Evolutionary conservation across 108 stramenopile genomes (phyloP), one percentile per base, ranked within the genome.

Genomic region (Aurantiochytrium sp.): DNA sequence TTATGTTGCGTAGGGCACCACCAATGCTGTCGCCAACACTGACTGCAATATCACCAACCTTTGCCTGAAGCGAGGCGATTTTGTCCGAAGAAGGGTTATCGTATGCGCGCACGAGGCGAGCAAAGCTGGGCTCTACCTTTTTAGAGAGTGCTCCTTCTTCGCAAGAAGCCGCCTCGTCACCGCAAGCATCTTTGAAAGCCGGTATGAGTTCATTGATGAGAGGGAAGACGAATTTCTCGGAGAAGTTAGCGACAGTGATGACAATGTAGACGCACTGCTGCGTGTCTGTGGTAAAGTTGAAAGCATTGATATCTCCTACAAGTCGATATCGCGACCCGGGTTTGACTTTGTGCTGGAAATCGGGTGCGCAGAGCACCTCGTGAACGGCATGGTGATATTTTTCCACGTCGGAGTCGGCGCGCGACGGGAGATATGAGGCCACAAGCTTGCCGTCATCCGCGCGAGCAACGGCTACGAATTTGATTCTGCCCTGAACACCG

Each of bases 231-330:
- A 3, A 16, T 12, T 45, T 43, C 76, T 83, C 76, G n/a, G 76
- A 45, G 5, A 25, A 83, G 76, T 83, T 53, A 12, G 76, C 45
- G 25, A 53, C 76, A 2, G 76, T 83, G 51, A 83, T 83, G 25
- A 83, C 76, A 35, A 83, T 83, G 51, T 83, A 83, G 19, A 83
- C 76, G 19, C 76, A 45, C 76, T 83, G 49, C 49, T 83, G 76
- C 45, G 51, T 45, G 28, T 83, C 76, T 47, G 76, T 83, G 5
- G 76, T 21, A 53, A 83, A 83, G 51, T 83, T 83, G 23, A 83
- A 83, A 45, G 76, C 76, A 23, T 83, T 47, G 49, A 83, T 53
- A 2, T 83, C 76, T 12, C 76, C 76, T 23, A 83, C 76, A 6
- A 83, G 51, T 6, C 76, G 76, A 28, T 83, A 83, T 6, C 76